These are phyloP conservation scores for Leptosphaerulina australis DNA, from an alignment of 2,329 filamentous ascomycete species.

Conservation along the genomic window DNA sequence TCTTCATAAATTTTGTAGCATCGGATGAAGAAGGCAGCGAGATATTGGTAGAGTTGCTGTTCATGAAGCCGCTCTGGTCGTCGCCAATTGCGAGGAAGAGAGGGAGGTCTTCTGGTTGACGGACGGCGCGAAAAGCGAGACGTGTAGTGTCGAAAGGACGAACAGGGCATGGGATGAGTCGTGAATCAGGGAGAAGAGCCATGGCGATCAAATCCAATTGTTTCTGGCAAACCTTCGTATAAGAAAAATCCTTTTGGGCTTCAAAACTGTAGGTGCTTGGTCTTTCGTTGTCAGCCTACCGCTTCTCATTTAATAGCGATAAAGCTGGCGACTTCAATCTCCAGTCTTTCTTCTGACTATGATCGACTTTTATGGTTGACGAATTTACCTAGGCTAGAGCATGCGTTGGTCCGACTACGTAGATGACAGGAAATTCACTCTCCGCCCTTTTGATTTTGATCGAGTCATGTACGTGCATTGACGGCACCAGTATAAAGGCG, in stretches of 20 bases:
- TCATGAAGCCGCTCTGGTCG: constrained; percentile 33
- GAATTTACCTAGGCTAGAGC: no score
- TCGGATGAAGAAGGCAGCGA: constrained; percentile 24
- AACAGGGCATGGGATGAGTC: constrained; percentile 3
- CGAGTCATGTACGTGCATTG: constrained; percentile 5
- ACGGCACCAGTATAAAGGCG: no score
- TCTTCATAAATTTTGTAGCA: constrained; percentile 24
- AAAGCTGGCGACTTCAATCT: neutral
- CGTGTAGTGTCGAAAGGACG: constrained; percentile 32
- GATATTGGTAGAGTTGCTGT: constrained; percentile 35
- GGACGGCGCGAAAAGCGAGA: constrained; percentile 37
- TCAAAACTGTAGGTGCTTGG: no score
- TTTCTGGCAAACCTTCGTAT: no score
- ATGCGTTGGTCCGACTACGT: no score
- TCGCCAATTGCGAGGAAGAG: constrained; percentile 34
- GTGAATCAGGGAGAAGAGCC: constrained; percentile 1
- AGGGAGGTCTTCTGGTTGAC: constrained; percentile 24
- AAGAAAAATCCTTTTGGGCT: neutral
- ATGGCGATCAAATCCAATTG: neutral
- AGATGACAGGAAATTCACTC: neutral
- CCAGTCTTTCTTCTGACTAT: neutral
- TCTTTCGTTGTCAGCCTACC: no score
- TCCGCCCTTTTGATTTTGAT: constrained; percentile 11
- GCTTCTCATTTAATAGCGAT: neutral
- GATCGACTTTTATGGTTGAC: no score